phyloP scores from a whole-genome alignment of 305 asterid species.

The Solanum aculeatissimum region DNA sequence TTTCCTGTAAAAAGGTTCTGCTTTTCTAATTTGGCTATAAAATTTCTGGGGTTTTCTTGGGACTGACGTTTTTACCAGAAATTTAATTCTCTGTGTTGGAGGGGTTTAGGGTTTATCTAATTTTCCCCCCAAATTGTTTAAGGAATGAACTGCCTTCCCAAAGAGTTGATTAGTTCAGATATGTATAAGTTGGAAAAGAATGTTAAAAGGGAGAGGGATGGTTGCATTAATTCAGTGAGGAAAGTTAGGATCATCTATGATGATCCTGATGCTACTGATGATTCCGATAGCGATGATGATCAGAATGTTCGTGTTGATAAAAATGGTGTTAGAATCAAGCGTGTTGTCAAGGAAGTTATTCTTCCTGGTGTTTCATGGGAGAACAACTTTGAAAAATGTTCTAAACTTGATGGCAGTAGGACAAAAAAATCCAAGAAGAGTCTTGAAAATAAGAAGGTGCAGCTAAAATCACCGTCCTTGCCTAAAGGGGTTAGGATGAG shows the following conservation, averaged over 20 bases:
- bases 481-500: constrained; percentile 23
- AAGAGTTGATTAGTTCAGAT: background rate
- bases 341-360: constrained; percentile 12
- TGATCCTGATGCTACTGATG: constrained; percentile 35
- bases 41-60: background rate
- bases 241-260: constrained; percentile 10
- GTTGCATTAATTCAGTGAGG: background rate
- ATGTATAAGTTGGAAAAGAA: background rate
- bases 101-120: constrained; percentile 7
- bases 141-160: background rate
- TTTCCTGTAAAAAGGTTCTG: background rate
- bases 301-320: background rate
- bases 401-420: background rate
- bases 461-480: background rate
- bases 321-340: background rate
- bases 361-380: background rate
- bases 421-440: background rate
- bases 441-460: background rate
- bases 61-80: background rate
- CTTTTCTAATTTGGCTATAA: background rate
- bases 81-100: background rate
- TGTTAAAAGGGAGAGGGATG: background rate
- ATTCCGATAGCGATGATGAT: constrained; percentile 10
- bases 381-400: background rate
- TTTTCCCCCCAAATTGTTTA: background rate